A percentile compares a stretch with the other conserved stretches of the same genome.
phyloP scores from a whole-genome alignment of 208 protist genomes.

The Crithidia fasciculata region DNA sequence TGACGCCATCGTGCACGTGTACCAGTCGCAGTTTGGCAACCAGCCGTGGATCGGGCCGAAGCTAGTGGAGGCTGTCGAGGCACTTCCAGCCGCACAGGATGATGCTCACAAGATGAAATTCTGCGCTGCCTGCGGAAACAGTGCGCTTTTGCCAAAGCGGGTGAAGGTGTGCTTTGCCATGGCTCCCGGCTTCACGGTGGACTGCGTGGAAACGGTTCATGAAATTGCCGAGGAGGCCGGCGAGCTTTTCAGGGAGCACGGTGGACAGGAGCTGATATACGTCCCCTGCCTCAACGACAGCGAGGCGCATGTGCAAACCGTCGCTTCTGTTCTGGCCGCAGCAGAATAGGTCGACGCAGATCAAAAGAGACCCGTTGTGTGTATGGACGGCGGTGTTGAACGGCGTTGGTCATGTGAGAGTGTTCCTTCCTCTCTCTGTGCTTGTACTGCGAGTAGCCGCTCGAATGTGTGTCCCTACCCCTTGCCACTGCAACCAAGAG shows the following conservation, averaged over 20 bases:
- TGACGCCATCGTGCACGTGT: conserved; percentile 33
- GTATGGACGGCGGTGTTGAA: not conserved
- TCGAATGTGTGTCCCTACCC: too few species aligned
- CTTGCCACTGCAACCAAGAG: not conserved
- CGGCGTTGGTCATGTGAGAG: not conserved
- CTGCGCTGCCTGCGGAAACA: conserved; percentile 15
- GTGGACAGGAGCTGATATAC: conserved; percentile 32
- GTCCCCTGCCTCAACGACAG: conserved; percentile 51
- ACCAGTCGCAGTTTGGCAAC: conserved; percentile 60
- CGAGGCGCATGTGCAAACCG: conserved; percentile 24
- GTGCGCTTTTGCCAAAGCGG: conserved; percentile 8
- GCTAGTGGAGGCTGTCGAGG: conserved; percentile 22
- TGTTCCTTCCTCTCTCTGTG: too few species aligned
- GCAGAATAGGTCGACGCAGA: not conserved
- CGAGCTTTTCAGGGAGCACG: conserved; percentile 37
- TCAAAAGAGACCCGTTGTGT: not conserved
- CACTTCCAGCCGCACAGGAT: conserved; percentile 16
- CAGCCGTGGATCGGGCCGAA: conserved; percentile 53
- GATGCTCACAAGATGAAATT: conserved; percentile 16
- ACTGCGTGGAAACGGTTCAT: conserved; percentile 55
- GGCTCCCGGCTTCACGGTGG: conserved; percentile 43
- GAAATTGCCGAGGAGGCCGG: conserved; percentile 35
- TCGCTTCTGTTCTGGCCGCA: conserved; percentile 23
- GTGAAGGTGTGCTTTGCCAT: conserved; percentile 34
- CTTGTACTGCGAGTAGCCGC: too few species aligned